Base-by-base conservation (phyloP, 2,329 filamentous ascomycete species). In the Phyllosticta citribraziliensis region DNA sequence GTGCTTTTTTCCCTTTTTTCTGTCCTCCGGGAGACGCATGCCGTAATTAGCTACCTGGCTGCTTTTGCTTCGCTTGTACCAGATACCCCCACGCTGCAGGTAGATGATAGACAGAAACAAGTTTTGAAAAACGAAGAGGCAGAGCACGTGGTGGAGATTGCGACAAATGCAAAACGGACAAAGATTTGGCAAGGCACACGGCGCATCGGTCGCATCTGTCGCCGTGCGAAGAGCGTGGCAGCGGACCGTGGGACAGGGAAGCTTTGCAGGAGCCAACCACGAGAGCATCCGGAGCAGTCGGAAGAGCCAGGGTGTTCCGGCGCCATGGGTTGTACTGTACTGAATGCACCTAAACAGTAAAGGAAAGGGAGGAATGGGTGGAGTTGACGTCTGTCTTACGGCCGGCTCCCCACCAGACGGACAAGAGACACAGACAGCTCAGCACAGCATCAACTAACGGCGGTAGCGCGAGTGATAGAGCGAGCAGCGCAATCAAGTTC, bases 171-270 rank as follows among this genome's bases (percentile, higher is more conserved):
- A n/a, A 47, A 25, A 19, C 10, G 6, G 35, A 53, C 22, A 33
- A 19, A 27, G 51, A 55, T 53, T 53, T 51, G 19, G 24, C 17
- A 47, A 33, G 27, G 25, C 6, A 4, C n/a, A n/a, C n/a, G n/a
- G 50, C 52, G 57, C 51, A 54, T 54, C 57, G 57, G 30, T 33
- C 52, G 25, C 57, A 11, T 9, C 11, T 6, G n/a, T 47, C 57
- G 52, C 57, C 51, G 57, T 59, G 57, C 57, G 33, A 55, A 51
- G 57, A 35, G 33, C 25, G 57, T 51, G 58, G 58, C 33, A 27
- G 58, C 52, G 51, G 33, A 52, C 52, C 24, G 52, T 19, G 52
- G 12, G 52, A 14, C 20, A 22, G 24, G 51, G 51, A 22, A 12
- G 5, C n/a, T 12, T 52, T n/a, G 50, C 50, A 52, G n/a, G 30